Evolutionary conservation across 2,329 filamentous ascomycete genomes (phyloP), one percentile per base, ranked within the genome.

Genomic region (Cladophialophora chaetospira): DNA sequence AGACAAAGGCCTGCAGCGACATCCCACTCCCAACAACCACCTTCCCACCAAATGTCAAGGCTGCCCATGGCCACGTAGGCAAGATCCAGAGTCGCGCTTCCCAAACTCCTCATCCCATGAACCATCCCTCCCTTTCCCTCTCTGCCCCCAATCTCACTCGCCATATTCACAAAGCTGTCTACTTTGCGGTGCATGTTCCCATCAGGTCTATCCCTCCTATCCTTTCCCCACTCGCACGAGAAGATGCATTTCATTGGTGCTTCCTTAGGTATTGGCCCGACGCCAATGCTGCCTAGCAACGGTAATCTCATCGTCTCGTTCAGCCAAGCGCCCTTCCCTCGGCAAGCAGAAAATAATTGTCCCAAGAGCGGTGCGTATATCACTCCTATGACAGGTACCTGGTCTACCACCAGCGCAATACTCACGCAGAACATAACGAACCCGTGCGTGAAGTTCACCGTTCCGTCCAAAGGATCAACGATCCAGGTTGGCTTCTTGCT

Each of bases 41-140:
- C 88, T 68, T 91, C 88, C 88, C 88, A 91, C 88, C 88, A 91
- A 9, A 91, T 89, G 71, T 91, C 88, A 63, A 91, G 86, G 0
- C 84, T 78, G 0, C 88, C 88, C 80, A 88, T 88, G 10, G 88
- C 88, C 8, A 84, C 83, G 69, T 91, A 91, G 0, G 87, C 88
- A 46, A 91, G 72, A 70, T 91, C 88, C 52, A 91, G 68, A 1
- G 88, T 89, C 6, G 88, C 88, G 67, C 86, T 87, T 3, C 88
- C 88, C 55, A 91, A 69, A 69, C 87, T 88, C 59, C 88, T 74
- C 43, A 91, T 77, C 0, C 88, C 88, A 70, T 91, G 88, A 5
- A 91, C 88, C 88, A 91, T 91, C 0, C 87, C 88, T 0, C 88
- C 88, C 64, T 83, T 85, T 0, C 88, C 88, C 13, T 75, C 78